Evolutionary conservation across 495 filamentous ascomycete species (phyloP).

Genomic region (Lasiosphaeria miniovina): DNA sequence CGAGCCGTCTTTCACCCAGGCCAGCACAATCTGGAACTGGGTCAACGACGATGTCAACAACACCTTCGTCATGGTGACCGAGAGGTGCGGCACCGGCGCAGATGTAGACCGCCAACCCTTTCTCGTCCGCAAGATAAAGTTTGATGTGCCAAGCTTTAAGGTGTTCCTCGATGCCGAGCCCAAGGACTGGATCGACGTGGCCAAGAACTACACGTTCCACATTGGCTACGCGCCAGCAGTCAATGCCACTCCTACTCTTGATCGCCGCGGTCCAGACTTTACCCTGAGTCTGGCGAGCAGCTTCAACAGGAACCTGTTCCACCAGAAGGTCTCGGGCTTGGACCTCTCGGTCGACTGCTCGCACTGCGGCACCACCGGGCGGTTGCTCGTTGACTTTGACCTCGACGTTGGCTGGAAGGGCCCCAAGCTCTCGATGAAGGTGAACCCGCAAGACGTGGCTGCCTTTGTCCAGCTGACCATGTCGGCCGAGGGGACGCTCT

Average conservation of each 20-base stretch:
- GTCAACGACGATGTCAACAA: slow-evolving; percentile 1
- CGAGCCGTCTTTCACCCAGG: not conserved
- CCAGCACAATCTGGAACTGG: not conserved
- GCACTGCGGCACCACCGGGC: not conserved
- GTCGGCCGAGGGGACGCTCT: not conserved
- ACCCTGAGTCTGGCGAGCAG: not conserved
- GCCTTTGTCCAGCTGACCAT: not conserved
- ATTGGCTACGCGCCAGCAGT: not conserved
- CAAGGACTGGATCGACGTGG: not conserved
- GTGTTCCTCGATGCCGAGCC: not conserved
- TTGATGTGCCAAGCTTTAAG: not conserved
- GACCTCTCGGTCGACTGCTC: not conserved
- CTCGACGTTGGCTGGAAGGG: not conserved
- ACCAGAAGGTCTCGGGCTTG: not conserved
- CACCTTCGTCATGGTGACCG: not conserved
- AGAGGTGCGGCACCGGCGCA: not conserved
- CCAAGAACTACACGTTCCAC: slow-evolving; percentile 1
- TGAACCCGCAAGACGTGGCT: not conserved
- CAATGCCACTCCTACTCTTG: not conserved
- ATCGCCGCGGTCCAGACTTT: not conserved
- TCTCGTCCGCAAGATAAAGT: not conserved
- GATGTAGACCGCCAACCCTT: not conserved
- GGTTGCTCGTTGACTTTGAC: not conserved
- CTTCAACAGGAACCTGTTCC: not conserved
- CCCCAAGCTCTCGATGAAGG: not conserved